Evolutionary conservation across 2,329 filamentous ascomycete genomes (phyloP), one percentile per base, ranked within the genome.

Genomic region (Fusarium miscanthi): DNA sequence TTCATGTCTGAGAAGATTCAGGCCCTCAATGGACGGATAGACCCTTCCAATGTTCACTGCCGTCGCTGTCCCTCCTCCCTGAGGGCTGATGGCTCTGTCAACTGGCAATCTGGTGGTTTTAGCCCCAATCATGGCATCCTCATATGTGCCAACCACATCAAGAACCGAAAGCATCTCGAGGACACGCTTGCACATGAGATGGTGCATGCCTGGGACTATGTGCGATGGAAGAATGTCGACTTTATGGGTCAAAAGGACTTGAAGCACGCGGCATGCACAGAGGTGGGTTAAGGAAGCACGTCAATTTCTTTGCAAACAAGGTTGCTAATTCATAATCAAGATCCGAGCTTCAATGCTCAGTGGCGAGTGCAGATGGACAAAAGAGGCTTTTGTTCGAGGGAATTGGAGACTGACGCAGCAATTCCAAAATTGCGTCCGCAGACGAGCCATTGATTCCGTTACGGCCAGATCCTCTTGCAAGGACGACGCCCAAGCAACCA

Each of bases 181-280:
- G 96, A 99, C 81, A 97, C 95, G 16, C 85, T 99, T 78, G 92
- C 95, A 33, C 96, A 99, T 82, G 96, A 99, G 85, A 97, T 99
- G 94, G 93, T 99, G 59, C 96, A 99, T 81, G 95, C 95, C 2
- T 98, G 94, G 87, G 96, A 99, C 81, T 93, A 97, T 81, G 80
- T 98, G 76, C 86, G 95, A 72, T 99, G 94, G 86, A 96, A 97
- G 82, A 66, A 66, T 33, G 91, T 98, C 48, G 92, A 98, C 79
- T 93, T 93, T 85, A 82, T 85, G n/a, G 89, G 87, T 8, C 85
- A 87, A 76, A 93, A 84, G 84, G 86, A 94, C 80, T 81, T 99
- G 82, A 90, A 91, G 81, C 96, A 99, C 83, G 93, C 95, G 40
- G 96, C 96, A 61, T 99, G 96, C 82, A 92, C 95, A 62, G 96